phyloP scores from a whole-genome alignment of 2,329 filamentous ascomycete genomes.

The Geosmithia morbida region DNA sequence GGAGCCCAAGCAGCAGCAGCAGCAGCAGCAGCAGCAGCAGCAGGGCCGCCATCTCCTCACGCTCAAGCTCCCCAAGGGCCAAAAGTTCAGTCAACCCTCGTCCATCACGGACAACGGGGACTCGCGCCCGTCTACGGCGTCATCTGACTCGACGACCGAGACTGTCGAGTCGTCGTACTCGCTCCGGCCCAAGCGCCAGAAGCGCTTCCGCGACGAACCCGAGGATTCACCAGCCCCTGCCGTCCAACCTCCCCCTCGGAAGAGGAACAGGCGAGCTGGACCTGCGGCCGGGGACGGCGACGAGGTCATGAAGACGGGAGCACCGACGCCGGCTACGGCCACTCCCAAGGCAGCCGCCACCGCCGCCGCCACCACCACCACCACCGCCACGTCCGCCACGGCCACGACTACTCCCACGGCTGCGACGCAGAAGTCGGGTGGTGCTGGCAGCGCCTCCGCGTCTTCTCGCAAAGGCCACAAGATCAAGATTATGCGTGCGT shows the following conservation, averaged over 20 bases:
- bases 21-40: constrained; percentile 10
- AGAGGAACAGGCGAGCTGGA: constrained; percentile 13
- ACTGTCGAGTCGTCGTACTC: constrained; percentile 37
- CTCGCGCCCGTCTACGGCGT: constrained; percentile 35
- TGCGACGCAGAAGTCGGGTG: neutral
- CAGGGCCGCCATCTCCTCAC: constrained; percentile 16
- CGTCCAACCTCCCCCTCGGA: constrained; percentile 21
- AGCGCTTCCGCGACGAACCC: constrained; percentile 35
- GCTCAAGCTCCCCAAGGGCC: constrained; percentile 24
- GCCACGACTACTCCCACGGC: too few species aligned
- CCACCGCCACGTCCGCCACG: too few species aligned
- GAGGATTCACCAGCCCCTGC: constrained; percentile 21
- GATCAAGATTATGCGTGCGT: constrained; percentile 20
- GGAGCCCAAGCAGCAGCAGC: constrained; percentile 7
- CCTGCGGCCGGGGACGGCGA: constrained; percentile 3
- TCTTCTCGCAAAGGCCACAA: constrained; percentile 18
- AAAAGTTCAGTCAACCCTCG: constrained; percentile 22
- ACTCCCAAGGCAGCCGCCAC: neutral
- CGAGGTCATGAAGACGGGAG: neutral
- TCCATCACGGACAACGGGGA: constrained; percentile 26
- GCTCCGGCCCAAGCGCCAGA: constrained; percentile 38
- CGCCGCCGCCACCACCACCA: neutral
- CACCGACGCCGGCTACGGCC: neutral
- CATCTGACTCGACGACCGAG: constrained; percentile 33
- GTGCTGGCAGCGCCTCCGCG: too few species aligned